Conservation (phyloP, 1,284 basidiomycete species). For the Trichosporon sp. region DNA sequence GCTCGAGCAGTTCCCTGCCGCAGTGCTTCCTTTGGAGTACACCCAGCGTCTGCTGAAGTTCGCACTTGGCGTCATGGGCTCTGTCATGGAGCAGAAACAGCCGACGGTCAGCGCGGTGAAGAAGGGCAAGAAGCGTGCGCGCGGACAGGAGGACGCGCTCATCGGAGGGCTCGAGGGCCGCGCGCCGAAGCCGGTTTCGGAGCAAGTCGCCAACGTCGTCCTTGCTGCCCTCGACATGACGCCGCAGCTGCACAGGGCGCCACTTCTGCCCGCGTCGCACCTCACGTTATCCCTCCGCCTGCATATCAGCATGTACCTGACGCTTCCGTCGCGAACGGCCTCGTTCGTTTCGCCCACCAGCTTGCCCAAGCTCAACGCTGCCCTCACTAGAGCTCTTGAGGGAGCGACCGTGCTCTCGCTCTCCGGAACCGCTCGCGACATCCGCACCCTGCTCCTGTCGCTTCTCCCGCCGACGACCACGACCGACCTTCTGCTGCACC, state of each 20-base stretch:
- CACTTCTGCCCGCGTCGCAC: conserved; percentile 68
- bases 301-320: conserved; percentile 49
- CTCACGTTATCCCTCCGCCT: conserved; percentile 51
- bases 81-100: conserved; percentile 13
- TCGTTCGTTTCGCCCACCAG: conserved; percentile 1
- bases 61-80: conserved; percentile 31
- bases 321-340: conserved; percentile 20
- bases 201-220: conserved; percentile 57
- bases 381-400: conserved; percentile 15
- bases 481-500: conserved; percentile 32
- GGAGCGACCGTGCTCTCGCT: conserved; percentile 12
- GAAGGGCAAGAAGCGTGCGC: conserved; percentile 68
- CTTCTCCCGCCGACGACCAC: conserved; percentile 10
- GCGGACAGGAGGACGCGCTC: conserved; percentile 71
- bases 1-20: conserved; percentile 31
- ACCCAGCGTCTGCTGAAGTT: conserved; percentile 38
- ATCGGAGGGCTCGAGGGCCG: conserved; percentile 57
- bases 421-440: conserved; percentile 17
- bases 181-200: conserved; percentile 54
- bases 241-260: conserved; percentile 55
- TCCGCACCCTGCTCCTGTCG: conserved; percentile 14
- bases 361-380: background rate
- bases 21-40: conserved; percentile 35
- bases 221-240: conserved; percentile 58
- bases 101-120: background rate